phyloP scores from a whole-genome alignment of 768 basidiomycete species.

The Naganishia kalamii region DNA sequence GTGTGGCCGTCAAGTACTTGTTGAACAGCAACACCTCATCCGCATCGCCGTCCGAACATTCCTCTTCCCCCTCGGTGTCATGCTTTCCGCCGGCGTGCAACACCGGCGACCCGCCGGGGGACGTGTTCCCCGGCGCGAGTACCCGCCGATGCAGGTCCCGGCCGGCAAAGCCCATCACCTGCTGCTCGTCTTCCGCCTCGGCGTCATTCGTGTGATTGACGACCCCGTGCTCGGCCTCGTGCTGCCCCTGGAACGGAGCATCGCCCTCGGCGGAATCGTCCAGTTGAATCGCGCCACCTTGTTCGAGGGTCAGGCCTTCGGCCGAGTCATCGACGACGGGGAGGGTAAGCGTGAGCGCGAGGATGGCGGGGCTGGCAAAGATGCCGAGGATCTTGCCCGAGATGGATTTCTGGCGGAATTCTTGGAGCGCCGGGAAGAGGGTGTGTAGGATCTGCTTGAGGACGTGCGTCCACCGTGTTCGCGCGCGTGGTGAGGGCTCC shows the following conservation, averaged over 20 bases:
- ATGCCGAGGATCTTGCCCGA: constrained; percentile 66
- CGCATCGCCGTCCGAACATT: constrained; percentile 7
- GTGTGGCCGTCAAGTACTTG: constrained; percentile 73
- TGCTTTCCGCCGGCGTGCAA: not conserved
- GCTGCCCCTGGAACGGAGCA: constrained; percentile 60
- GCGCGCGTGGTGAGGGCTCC: too few species aligned
- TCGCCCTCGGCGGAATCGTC: constrained; percentile 61
- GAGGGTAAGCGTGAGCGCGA: constrained; percentile 77
- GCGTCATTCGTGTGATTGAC: constrained; percentile 13
- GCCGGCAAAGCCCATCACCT: constrained; percentile 31
- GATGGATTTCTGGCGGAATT: constrained; percentile 64
- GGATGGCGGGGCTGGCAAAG: constrained; percentile 78
- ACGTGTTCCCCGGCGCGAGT: constrained; percentile 29
- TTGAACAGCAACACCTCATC: constrained; percentile 42
- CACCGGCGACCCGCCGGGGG: not conserved
- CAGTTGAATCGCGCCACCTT: constrained; percentile 32
- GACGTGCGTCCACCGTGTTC: not conserved
- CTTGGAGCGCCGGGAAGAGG: constrained; percentile 77
- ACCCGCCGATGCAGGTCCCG: constrained; percentile 42
- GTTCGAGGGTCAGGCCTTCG: constrained; percentile 24
- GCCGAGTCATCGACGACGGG: constrained; percentile 78
- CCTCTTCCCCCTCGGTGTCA: not conserved
- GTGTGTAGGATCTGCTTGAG: constrained; percentile 52
- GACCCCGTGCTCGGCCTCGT: constrained; percentile 44
- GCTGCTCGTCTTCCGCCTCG: constrained; percentile 28